Percentiles rank a stretch among this genome's conserved stretches.
These are phyloP conservation scores for Clathrus columnatus DNA, from an alignment of 768 basidiomycete species.

Conservation along the genomic window DNA sequence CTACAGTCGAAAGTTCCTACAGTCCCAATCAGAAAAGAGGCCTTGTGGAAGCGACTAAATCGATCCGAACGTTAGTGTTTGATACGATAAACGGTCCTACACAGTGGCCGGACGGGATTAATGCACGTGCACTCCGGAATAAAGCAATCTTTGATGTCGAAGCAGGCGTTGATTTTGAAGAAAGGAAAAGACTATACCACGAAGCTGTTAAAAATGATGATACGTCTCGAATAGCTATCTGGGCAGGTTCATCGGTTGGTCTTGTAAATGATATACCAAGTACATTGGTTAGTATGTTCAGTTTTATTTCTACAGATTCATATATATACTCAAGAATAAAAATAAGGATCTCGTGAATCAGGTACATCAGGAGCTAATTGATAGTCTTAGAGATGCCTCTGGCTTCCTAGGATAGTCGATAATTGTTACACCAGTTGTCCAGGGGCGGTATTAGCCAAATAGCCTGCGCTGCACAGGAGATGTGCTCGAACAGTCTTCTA, in stretches of 20 bases:
- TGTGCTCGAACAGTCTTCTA: too few species aligned
- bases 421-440: too few species aligned
- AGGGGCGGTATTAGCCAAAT: too few species aligned
- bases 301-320: neutral
- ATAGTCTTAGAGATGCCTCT: too few species aligned
- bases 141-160: constrained; percentile 35
- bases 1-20: constrained; percentile 57
- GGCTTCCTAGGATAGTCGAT: too few species aligned
- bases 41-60: constrained; percentile 34
- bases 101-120: constrained; percentile 52
- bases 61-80: constrained; percentile 55
- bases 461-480: too few species aligned
- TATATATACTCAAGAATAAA: neutral
- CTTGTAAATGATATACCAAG: constrained; percentile 39
- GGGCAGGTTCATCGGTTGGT: constrained; percentile 62
- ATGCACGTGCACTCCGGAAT: constrained; percentile 53
- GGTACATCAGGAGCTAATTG: too few species aligned
- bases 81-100: constrained; percentile 47
- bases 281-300: constrained; percentile 25
- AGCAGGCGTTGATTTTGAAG: too few species aligned
- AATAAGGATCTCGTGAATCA: neutral
- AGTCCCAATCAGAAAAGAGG: constrained; percentile 43
- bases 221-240: constrained; percentile 44
- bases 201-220: constrained; percentile 39
- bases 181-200: constrained; percentile 34